Evolutionary conservation across 345 rosid species (phyloP).

Genomic region (Bruguiera parviflora): DNA sequence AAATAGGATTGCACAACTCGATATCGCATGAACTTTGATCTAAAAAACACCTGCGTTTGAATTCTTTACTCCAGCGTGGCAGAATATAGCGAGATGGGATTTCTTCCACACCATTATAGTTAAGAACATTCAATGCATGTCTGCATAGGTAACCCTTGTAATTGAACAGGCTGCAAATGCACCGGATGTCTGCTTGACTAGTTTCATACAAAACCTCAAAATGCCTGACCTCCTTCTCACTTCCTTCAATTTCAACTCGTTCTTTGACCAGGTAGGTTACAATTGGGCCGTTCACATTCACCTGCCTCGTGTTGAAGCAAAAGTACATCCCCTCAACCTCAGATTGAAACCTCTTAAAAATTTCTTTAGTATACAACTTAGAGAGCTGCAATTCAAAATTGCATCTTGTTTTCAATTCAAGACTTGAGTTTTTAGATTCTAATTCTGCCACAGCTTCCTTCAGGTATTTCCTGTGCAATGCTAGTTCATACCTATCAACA

Average conservation of each 20-base stretch:
- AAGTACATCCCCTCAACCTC: slow-evolving; percentile 19
- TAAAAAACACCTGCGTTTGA: not conserved
- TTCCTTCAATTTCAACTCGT: slow-evolving; percentile 13
- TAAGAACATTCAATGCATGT: slow-evolving; percentile 2
- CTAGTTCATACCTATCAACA: slow-evolving; percentile 17
- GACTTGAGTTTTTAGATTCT: slow-evolving; percentile 9
- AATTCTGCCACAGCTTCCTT: slow-evolving; percentile 12
- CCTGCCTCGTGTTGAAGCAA: slow-evolving; percentile 13
- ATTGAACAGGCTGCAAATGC: slow-evolving; percentile 1
- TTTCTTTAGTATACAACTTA: slow-evolving; percentile 9
- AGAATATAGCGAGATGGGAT: slow-evolving; percentile 3
- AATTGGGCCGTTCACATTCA: slow-evolving; percentile 8
- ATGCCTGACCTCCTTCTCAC: not conserved
- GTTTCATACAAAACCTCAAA: slow-evolving; percentile 1
- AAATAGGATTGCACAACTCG: not conserved
- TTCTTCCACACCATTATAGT: not conserved
- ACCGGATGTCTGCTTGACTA: not conserved
- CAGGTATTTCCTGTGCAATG: slow-evolving; percentile 9
- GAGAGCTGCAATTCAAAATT: slow-evolving; percentile 16
- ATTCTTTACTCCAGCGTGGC: not conserved
- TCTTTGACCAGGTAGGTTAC: slow-evolving; percentile 14
- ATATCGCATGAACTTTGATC: not conserved
- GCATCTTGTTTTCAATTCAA: slow-evolving; percentile 11
- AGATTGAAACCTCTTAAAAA: slow-evolving; percentile 10
- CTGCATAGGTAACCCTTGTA: slow-evolving; percentile 4